Evolutionary conservation across 768 basidiomycete species (phyloP).

Genomic region (Leccinellum luteum): DNA sequence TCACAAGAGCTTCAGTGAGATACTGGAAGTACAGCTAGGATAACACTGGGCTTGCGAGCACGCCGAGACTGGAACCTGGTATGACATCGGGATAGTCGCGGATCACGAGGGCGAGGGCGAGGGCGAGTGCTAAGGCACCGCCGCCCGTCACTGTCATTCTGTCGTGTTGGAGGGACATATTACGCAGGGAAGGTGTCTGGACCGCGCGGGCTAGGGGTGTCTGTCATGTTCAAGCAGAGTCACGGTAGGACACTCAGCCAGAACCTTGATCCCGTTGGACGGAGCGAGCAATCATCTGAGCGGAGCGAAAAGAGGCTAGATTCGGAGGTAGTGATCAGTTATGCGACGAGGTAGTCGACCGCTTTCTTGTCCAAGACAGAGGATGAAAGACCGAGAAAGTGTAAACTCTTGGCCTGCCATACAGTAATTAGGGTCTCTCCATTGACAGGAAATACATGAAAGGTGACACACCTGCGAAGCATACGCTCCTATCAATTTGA

Average conservation of each 20-base stretch:
- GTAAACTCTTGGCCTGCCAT: slow-evolving; percentile 63
- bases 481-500: slow-evolving; percentile 44
- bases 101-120: no score
- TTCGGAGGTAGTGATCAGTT: slow-evolving; percentile 44
- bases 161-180: slow-evolving; percentile 40
- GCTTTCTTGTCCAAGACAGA: slow-evolving; percentile 52
- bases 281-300: slow-evolving; percentile 75
- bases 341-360: slow-evolving; percentile 72
- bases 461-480: slow-evolving; percentile 42
- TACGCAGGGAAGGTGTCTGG: slow-evolving; percentile 51
- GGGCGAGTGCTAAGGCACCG: slow-evolving; percentile 88
- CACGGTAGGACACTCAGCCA: slow-evolving; percentile 52
- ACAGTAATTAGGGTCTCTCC: not conserved
- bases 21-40: not conserved
- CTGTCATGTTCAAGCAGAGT: no score
- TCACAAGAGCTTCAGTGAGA: no score
- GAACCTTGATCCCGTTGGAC: slow-evolving; percentile 72
- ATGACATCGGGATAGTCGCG: slow-evolving; percentile 68
- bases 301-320: slow-evolving; percentile 64
- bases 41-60: slow-evolving; percentile 2
- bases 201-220: no score
- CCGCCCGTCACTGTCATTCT: slow-evolving; percentile 81
- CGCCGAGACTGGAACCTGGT: not conserved
- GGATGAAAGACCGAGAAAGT: slow-evolving; percentile 81
- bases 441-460: not conserved